Percentiles rank a stretch among this genome's conserved stretches.
Evolutionary conservation across 2,329 filamentous ascomycete species (phyloP).

Genomic region (Colletotrichum viniferum): DNA sequence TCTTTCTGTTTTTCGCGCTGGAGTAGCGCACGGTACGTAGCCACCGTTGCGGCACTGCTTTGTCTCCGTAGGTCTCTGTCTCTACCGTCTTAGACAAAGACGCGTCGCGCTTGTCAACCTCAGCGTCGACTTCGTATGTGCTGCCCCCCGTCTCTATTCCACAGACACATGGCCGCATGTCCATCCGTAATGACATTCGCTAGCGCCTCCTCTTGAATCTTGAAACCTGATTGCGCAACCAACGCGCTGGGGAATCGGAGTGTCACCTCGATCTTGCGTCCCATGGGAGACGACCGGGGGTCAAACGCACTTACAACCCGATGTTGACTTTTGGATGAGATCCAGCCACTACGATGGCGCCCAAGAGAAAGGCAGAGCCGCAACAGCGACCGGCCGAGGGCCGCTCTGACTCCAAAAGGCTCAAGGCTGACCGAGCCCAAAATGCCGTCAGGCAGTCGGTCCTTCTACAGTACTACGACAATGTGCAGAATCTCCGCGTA

Average conservation of each 20-base stretch:
- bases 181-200: background rate
- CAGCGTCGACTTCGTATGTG: background rate
- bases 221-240: background rate
- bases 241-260: background rate
- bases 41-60: background rate
- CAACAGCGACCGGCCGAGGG: background rate
- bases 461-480: conserved; percentile 52
- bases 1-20: background rate
- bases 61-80: background rate
- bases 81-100: background rate
- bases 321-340: background rate
- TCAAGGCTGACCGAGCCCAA: background rate
- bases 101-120: conserved; percentile 1
- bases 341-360: background rate
- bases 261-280: background rate
- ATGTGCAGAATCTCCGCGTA: conserved; percentile 70
- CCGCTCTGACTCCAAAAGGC: background rate
- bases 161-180: background rate
- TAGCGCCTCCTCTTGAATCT: background rate
- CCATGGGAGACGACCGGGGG: background rate
- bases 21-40: background rate
- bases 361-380: conserved; percentile 6
- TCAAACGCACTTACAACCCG: background rate
- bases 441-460: conserved; percentile 12
- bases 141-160: background rate